Evolutionary conservation across 371 early-diverging fungal species (phyloP), one percentile per base, ranked within the genome.

Genomic region (Dinochytrium kinnereticum): DNA sequence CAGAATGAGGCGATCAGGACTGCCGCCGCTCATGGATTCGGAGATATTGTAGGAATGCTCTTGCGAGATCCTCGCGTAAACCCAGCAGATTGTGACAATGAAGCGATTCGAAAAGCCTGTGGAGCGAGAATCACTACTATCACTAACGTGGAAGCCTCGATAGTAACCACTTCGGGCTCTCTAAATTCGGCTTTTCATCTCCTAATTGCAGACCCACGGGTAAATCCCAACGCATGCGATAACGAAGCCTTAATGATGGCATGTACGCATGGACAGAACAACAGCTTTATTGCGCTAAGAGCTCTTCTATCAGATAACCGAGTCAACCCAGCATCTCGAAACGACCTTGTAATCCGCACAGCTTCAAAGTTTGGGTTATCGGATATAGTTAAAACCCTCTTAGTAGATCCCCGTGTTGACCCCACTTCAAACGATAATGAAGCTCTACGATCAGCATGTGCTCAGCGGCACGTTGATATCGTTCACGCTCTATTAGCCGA

Each of bases 371-470:
- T 2, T 5, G 74, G 74, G 5, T 17, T 44, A 34, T 28, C 68
- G 17, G 69, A 57, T 21, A 51, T 74, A 21, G 69, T 74, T 2
- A 30, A 53, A 3, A 55, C 30, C 31, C 67, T 72, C 15, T 30
- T 72, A n/a, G 17, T 5, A 17, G 66, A 67, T 31, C 73, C 73
- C 2, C 50, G 68, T 17, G 66, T 65, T 28, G 73, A 72, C 37
- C 73, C 73, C 3, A 55, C 57, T 13, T 24, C 65, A 5, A 65
- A 39, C 13, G 53, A 71, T 34, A 51, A 64, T 26, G 44, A 71
- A 44, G 67, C 73, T 19, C 33, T 66, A 19, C 73, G 67, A 51
- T 66, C 59, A 30, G 68, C 68, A 0, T n/a, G 34, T 21, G 73
- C 57, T 55, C 15, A 15, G 1, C 67, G 73, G 19, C 36, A 67